phyloP scores from a whole-genome alignment of 2,329 filamentous ascomycete genomes.

The Fusarium sp. region DNA sequence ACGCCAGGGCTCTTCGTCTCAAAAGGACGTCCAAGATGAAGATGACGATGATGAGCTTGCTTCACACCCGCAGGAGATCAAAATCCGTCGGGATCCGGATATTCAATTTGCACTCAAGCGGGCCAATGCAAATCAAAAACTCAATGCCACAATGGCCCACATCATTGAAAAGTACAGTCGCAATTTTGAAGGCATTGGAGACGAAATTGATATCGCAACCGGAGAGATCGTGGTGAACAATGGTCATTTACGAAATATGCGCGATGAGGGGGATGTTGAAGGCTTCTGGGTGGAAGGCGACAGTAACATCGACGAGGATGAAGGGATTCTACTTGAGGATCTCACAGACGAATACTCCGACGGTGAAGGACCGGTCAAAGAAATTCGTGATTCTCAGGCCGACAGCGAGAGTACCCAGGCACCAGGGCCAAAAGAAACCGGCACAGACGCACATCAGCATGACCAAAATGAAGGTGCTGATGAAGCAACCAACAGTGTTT shows the following conservation, averaged over 20 bases:
- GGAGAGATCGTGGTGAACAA: slow-evolving; percentile 90
- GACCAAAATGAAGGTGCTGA: background rate
- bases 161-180: slow-evolving; percentile 91
- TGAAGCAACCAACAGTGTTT: background rate
- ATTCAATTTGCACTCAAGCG: slow-evolving; percentile 70
- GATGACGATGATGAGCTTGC: slow-evolving; percentile 63
- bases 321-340: slow-evolving; percentile 53
- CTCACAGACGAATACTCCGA: slow-evolving; percentile 44
- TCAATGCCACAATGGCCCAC: slow-evolving; percentile 86
- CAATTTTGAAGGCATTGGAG: slow-evolving; percentile 85
- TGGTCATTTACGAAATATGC: slow-evolving; percentile 79
- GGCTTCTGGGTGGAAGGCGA: slow-evolving; percentile 41
- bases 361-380: slow-evolving; percentile 21
- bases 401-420: slow-evolving; percentile 7
- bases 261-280: slow-evolving; percentile 64
- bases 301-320: slow-evolving; percentile 54
- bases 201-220: slow-evolving; percentile 88
- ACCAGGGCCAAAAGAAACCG: background rate
- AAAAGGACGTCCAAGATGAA: slow-evolving; percentile 41
- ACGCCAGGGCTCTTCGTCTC: slow-evolving; percentile 62
- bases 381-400: slow-evolving; percentile 21
- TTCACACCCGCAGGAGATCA: slow-evolving; percentile 61
- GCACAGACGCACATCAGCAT: background rate
- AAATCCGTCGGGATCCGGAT: slow-evolving; percentile 48
- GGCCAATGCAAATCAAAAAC: slow-evolving; percentile 73